Evolutionary conservation across 2,329 filamentous ascomycete species (phyloP).

Genomic region (Hymenotorrendiella dingleyae): DNA sequence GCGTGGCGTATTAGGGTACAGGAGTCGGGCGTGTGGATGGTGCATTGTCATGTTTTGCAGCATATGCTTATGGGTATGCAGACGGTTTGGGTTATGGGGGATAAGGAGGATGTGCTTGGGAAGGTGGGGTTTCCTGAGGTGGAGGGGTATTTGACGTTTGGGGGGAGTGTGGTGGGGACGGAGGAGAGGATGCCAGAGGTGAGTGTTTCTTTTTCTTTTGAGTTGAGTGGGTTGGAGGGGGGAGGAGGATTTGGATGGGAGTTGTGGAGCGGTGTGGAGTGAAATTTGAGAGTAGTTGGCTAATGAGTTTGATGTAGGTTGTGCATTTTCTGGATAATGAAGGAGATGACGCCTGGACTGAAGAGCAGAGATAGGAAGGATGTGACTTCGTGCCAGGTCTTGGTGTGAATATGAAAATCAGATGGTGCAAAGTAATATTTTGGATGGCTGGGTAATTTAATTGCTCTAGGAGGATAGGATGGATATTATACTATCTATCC

Average conservation of each 20-base stretch:
- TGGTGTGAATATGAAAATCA: no score
- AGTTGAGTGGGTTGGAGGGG: no score
- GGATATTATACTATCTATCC: no score
- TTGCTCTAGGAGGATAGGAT: no score
- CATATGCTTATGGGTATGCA: conserved; percentile 43
- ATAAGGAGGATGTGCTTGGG: conserved; percentile 19
- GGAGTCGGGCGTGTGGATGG: conserved; percentile 43
- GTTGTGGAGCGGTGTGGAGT: no score
- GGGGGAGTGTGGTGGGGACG: conserved; percentile 29
- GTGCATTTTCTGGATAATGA: conserved; percentile 1
- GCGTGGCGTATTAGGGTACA: conserved; percentile 43
- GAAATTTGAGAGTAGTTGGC: no score
- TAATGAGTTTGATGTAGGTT: not conserved
- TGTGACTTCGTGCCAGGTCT: no score
- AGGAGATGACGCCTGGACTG: not conserved
- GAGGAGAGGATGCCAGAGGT: no score
- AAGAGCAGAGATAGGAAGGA: not conserved
- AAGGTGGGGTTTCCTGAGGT: conserved; percentile 22
- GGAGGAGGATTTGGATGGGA: no score
- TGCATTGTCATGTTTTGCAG: conserved; percentile 44
- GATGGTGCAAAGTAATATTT: no score
- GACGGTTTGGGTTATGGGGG: conserved; percentile 34
- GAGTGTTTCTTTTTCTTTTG: no score
- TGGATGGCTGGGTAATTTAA: no score
- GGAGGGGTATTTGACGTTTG: conserved; percentile 30